A percentile compares a stretch with the other conserved stretches of the same genome.
These are phyloP conservation scores for Syzygium aqueum DNA, from an alignment of 345 rosid species.

Conservation along the genomic window DNA sequence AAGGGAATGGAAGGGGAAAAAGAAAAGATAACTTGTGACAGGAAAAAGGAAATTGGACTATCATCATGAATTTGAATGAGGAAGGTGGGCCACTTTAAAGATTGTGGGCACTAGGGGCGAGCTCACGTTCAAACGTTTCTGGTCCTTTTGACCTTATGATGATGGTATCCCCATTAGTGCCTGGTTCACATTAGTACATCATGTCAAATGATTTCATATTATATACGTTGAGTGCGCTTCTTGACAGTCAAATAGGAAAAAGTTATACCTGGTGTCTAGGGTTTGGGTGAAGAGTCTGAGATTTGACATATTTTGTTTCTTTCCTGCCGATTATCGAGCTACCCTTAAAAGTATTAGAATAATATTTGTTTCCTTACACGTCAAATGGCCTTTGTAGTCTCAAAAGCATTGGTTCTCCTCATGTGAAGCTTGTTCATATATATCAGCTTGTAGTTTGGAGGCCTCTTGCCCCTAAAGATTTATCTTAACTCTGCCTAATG, in stretches of 20 bases:
- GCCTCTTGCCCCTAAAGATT: not conserved
- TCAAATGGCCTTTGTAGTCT: not conserved
- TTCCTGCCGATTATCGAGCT: not conserved
- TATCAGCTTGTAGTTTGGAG: not conserved
- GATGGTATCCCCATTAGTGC: not conserved
- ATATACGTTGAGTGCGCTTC: not conserved
- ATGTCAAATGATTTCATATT: not conserved
- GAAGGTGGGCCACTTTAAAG: not conserved
- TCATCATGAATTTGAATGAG: not conserved
- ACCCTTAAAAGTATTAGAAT: not conserved
- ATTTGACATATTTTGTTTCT: not conserved
- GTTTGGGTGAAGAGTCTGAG: not conserved
- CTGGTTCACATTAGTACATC: not conserved
- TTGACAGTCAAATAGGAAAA: not conserved
- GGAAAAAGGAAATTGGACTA: not conserved
- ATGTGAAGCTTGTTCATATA: not conserved
- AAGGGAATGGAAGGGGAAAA: constrained; percentile 7
- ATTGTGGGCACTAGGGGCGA: not conserved
- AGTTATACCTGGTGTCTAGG: not conserved
- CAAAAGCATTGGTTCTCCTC: not conserved
- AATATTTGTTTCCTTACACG: not conserved
- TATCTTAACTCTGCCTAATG: not conserved
- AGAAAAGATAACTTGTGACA: not conserved
- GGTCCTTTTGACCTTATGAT: not conserved
- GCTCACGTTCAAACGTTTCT: not conserved